Evolutionary conservation across 441 rosid species (phyloP).

Genomic region (Dalechampia spathulata): DNA sequence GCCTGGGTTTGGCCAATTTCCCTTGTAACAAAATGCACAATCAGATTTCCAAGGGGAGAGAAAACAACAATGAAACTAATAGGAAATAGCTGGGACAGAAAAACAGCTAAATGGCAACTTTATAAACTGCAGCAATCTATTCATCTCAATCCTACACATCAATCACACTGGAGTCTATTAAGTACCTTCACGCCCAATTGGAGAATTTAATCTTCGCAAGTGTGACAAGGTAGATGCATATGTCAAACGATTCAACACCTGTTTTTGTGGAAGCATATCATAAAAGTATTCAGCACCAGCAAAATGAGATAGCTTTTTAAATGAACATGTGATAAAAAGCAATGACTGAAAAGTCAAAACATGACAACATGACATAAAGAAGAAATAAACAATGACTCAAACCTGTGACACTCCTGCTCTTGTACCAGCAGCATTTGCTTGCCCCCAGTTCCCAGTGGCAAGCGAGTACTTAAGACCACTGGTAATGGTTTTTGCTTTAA

Average conservation of each 20-base stretch:
- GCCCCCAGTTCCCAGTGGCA: slow-evolving; percentile 99
- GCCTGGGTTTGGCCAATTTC: slow-evolving; percentile 97
- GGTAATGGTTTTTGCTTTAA: slow-evolving; percentile 94
- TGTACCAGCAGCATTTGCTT: slow-evolving; percentile 99
- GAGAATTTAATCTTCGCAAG: slow-evolving; percentile 93
- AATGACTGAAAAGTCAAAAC: not conserved
- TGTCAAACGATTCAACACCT: slow-evolving; percentile 97
- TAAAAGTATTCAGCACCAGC: not conserved
- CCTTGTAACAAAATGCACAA: slow-evolving; percentile 36
- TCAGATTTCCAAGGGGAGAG: not conserved
- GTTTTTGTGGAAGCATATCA: not conserved
- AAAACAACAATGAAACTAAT: not conserved
- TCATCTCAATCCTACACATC: not conserved
- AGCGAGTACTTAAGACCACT: slow-evolving; percentile 95
- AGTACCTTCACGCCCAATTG: slow-evolving; percentile 96
- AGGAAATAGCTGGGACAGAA: not conserved
- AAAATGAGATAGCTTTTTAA: not conserved
- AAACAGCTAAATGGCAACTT: slow-evolving; percentile 2
- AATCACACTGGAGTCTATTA: not conserved
- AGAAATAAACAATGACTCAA: slow-evolving; percentile 3
- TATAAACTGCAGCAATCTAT: slow-evolving; percentile 3
- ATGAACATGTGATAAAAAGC: not conserved
- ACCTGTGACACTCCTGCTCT: slow-evolving; percentile 99
- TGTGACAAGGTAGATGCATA: slow-evolving; percentile 98
- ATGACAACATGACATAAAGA: not conserved